Evolutionary conservation across 768 basidiomycete genomes (phyloP).

Genomic region (Cystobasidium onofrii): DNA sequence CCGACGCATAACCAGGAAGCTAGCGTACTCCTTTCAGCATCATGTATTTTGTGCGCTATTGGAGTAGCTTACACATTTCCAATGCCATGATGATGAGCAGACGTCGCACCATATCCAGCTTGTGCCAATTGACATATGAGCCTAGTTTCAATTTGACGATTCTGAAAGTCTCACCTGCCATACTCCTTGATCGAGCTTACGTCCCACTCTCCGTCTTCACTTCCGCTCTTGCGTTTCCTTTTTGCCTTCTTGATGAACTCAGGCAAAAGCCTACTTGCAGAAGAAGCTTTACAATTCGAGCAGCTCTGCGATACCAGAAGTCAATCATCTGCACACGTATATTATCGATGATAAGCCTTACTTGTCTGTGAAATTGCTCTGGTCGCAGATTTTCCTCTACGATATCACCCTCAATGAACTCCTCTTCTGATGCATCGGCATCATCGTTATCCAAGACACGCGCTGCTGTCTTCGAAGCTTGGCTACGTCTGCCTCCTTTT

Average conservation of each 20-base stretch:
- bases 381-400: neutral
- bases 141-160: neutral
- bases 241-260: slow-evolving; percentile 10
- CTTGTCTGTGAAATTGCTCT: neutral
- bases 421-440: neutral
- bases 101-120: slow-evolving; percentile 12
- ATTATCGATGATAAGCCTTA: neutral
- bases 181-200: neutral
- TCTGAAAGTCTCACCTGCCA: neutral
- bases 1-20: neutral
- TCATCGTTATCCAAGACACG: neutral
- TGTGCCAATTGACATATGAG: neutral
- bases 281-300: slow-evolving; percentile 10
- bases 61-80: slow-evolving; percentile 8
- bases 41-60: slow-evolving; percentile 9
- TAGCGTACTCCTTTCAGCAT: slow-evolving; percentile 22
- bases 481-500: neutral
- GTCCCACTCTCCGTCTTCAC: slow-evolving; percentile 7
- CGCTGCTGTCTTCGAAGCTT: neutral
- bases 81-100: slow-evolving; percentile 15
- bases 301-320: slow-evolving; percentile 6
- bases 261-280: slow-evolving; percentile 11
- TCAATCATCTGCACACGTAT: too few species aligned
- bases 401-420: slow-evolving; percentile 1
- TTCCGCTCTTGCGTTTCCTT: slow-evolving; percentile 17